A percentile compares a stretch with the other conserved stretches of the same genome.
Conservation (phyloP, 2,329 filamentous ascomycete species). For the Calonectria pseudoreteaudii region DNA sequence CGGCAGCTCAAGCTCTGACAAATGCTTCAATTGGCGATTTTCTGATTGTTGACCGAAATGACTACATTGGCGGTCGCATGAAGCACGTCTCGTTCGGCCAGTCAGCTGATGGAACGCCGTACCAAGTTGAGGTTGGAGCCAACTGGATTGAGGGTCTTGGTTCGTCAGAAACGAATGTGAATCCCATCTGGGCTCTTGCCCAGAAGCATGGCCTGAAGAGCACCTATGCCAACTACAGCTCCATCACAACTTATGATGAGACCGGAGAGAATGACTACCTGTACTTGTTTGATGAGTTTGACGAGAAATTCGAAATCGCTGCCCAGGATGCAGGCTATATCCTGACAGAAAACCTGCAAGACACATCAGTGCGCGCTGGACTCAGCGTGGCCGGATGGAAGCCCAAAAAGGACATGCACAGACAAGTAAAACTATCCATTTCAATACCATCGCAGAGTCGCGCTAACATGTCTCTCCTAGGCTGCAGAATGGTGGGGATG, state of each 20-base stretch:
- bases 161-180: conserved; percentile 52
- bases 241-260: conserved; percentile 71
- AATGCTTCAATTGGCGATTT: conserved; percentile 74
- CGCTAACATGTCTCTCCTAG: not conserved
- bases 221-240: conserved; percentile 68
- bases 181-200: conserved; percentile 72
- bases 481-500: conserved; percentile 67
- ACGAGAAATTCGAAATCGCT: conserved; percentile 57
- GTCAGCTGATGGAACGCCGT: conserved; percentile 61
- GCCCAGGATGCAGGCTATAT: conserved; percentile 68
- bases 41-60: conserved; percentile 72
- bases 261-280: conserved; percentile 66
- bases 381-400: conserved; percentile 72
- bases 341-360: conserved; percentile 70
- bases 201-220: conserved; percentile 70
- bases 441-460: too few species aligned
- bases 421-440: conserved; percentile 55
- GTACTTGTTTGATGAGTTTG: conserved; percentile 62
- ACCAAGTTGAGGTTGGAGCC: conserved; percentile 72
- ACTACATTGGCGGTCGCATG: conserved; percentile 72
- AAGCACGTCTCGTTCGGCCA: conserved; percentile 67
- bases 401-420: conserved; percentile 64
- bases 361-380: conserved; percentile 68
- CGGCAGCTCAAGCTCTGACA: conserved; percentile 71
- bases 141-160: conserved; percentile 66